Conservation (phyloP, 495 filamentous ascomycete genomes). For the Trichoderma parareesei region DNA sequence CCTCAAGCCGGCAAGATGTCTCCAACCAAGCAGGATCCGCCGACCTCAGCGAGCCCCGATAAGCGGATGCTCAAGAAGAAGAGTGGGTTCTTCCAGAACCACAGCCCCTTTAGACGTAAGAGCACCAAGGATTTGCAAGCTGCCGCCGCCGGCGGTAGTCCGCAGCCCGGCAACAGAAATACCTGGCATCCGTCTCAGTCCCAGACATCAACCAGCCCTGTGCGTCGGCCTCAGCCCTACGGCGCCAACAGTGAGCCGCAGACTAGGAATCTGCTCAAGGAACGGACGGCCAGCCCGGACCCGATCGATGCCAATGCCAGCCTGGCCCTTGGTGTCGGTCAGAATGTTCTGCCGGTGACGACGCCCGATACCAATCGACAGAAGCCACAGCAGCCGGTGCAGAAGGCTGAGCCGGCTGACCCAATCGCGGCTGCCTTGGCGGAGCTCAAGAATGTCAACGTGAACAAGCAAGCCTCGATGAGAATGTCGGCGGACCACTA, state of each 20-base stretch:
- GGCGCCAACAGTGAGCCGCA: constrained; percentile 10
- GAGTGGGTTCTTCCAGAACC: constrained; percentile 86
- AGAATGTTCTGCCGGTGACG: constrained; percentile 95
- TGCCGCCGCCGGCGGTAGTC: neutral
- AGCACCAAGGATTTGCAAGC: constrained; percentile 66
- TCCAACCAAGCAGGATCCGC: constrained; percentile 50
- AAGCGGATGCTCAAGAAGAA: constrained; percentile 70
- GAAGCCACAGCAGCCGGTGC: constrained; percentile 5
- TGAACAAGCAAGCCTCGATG: constrained; percentile 57
- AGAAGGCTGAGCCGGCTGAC: constrained; percentile 44
- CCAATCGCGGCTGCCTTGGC: constrained; percentile 90
- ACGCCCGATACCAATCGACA: constrained; percentile 50
- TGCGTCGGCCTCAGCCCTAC: constrained; percentile 24
- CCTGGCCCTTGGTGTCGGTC: constrained; percentile 91
- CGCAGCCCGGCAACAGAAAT: constrained; percentile 42
- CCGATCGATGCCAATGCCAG: constrained; percentile 89
- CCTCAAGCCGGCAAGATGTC: constrained; percentile 58
- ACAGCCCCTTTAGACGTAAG: constrained; percentile 91
- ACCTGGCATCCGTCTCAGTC: constrained; percentile 45
- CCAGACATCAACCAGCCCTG: constrained; percentile 15
- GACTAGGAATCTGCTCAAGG: constrained; percentile 28
- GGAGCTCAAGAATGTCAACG: constrained; percentile 73
- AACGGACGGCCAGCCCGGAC: constrained; percentile 57
- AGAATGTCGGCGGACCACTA: constrained; percentile 89
- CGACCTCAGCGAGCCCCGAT: constrained; percentile 35